Conservation (phyloP, 2,329 filamentous ascomycete species). For the Colletotrichum endophyticum region DNA sequence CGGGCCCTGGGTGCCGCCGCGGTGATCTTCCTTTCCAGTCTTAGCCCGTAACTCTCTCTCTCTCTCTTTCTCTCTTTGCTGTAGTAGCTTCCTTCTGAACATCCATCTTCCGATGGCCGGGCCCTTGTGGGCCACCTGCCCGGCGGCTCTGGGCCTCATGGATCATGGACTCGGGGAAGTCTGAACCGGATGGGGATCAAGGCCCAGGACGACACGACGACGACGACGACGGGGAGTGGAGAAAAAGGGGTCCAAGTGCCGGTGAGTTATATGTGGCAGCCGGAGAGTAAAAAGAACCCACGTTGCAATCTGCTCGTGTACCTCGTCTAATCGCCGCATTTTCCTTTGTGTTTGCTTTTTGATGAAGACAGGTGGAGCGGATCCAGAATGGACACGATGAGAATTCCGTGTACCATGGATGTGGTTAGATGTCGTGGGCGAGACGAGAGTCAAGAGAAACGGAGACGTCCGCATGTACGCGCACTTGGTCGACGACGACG, state of each 20-base stretch:
- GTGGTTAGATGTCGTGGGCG: background rate
- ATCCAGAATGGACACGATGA: background rate
- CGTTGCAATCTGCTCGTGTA: background rate
- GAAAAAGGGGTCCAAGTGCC: conserved; percentile 4
- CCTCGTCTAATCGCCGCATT: background rate
- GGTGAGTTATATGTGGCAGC: background rate
- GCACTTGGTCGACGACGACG: background rate
- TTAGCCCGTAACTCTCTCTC: background rate
- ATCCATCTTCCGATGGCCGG: background rate
- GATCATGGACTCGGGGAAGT: conserved; percentile 9
- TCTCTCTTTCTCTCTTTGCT: background rate
- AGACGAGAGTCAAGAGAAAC: background rate
- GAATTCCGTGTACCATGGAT: background rate
- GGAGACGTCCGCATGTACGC: background rate
- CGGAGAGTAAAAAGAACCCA: background rate
- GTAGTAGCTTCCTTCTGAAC: background rate
- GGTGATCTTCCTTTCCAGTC: background rate
- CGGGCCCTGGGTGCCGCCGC: background rate
- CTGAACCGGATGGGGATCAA: background rate
- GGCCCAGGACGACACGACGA: background rate
- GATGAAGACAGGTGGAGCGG: conserved; percentile 11
- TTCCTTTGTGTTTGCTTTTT: background rate
- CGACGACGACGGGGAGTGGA: conserved; percentile 2
- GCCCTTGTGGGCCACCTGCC: background rate
- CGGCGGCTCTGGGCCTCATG: background rate